A percentile compares a stretch with the other conserved stretches of the same genome.
These are phyloP conservation scores for Fusarium sp. DNA, from an alignment of 2,329 filamentous ascomycete genomes.

Conservation along the genomic window DNA sequence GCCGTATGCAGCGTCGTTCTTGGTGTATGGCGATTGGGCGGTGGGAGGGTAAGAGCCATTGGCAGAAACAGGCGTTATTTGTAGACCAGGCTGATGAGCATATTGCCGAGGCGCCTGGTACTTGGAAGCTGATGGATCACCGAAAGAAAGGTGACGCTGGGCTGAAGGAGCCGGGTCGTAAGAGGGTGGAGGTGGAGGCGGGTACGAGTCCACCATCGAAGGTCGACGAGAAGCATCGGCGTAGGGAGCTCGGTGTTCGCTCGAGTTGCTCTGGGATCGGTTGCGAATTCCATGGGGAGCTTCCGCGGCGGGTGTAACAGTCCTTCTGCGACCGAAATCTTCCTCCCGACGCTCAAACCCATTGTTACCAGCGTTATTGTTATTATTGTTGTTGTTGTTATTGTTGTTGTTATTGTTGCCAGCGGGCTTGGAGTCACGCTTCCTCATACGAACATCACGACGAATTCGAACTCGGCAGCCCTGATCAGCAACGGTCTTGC, in stretches of 20 bases:
- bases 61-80: constrained; percentile 52
- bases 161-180: constrained; percentile 48
- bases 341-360: constrained; percentile 72
- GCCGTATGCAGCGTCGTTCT: constrained; percentile 55
- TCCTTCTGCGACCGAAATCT: constrained; percentile 61
- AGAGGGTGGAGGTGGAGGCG: constrained; percentile 53
- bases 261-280: constrained; percentile 71
- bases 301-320: constrained; percentile 51
- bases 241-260: constrained; percentile 60
- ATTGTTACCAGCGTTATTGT: constrained; percentile 54
- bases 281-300: constrained; percentile 57
- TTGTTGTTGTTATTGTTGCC: constrained; percentile 56
- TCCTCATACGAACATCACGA: constrained; percentile 91
- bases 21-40: constrained; percentile 56
- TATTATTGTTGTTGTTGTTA: constrained; percentile 54
- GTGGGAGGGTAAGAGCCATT: constrained; percentile 51
- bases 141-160: constrained; percentile 52
- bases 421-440: constrained; percentile 75
- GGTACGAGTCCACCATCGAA: constrained; percentile 60
- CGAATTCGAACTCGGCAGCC: constrained; percentile 96
- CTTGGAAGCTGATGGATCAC: constrained; percentile 50
- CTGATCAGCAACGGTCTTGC: constrained; percentile 93
- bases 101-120: constrained; percentile 54
- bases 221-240: constrained; percentile 59
- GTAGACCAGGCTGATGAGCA: constrained; percentile 49